Conservation (phyloP, 768 basidiomycete genomes). For the Serendipita indica region DNA sequence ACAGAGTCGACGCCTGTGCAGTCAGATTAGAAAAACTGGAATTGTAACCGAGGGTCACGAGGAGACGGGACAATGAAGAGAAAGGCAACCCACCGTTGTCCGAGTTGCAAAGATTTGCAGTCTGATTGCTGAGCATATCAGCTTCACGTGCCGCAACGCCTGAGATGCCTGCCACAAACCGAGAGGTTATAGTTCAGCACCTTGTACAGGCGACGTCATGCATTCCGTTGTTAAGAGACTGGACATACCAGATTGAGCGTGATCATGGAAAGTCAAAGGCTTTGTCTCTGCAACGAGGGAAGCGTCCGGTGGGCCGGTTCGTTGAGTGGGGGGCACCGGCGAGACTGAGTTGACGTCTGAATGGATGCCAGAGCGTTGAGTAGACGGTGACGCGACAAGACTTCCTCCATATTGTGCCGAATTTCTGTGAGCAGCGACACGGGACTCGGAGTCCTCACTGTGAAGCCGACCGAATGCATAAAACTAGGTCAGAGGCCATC, state of each 20-base stretch:
- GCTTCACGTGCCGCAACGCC: no score
- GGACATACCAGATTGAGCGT: background rate
- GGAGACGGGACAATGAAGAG: background rate
- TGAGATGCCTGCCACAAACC: background rate
- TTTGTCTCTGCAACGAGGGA: background rate
- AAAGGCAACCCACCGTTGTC: background rate
- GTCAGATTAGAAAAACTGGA: no score
- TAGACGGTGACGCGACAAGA: no score
- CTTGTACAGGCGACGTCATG: background rate
- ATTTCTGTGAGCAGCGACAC: no score
- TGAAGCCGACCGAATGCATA: no score
- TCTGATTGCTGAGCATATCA: no score
- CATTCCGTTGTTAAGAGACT: background rate
- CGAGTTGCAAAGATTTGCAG: no score
- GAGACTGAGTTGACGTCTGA: background rate
- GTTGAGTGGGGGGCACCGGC: slow-evolving; percentile 1
- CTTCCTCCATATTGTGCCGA: no score
- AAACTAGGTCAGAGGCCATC: no score
- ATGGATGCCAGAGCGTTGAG: background rate
- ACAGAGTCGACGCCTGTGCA: no score
- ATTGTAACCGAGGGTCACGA: no score
- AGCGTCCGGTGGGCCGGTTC: background rate
- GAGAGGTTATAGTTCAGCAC: background rate
- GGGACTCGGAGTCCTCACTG: no score
- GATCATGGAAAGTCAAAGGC: background rate